Evolutionary conservation across 805 yeast genomes (phyloP).

Genomic region (Zygotorulaspora danielsina): DNA sequence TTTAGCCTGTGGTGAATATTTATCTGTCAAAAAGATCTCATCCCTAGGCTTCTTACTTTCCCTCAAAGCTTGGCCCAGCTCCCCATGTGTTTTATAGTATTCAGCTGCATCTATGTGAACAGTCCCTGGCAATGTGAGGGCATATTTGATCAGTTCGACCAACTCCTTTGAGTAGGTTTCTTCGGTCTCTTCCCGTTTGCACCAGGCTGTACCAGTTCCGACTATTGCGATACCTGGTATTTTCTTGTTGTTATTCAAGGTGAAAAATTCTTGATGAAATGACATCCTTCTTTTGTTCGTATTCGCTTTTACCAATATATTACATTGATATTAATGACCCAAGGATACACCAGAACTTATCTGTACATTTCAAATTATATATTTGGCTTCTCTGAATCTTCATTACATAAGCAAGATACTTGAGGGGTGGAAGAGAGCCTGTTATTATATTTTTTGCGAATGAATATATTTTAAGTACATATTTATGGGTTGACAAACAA

Average conservation of each 20-base stretch:
- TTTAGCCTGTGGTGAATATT: conserved; percentile 36
- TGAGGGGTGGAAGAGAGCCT: no score
- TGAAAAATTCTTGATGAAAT: conserved; percentile 27
- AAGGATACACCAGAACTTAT: no score
- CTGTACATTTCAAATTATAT: no score
- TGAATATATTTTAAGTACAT: no score
- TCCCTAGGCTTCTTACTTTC: conserved; percentile 43
- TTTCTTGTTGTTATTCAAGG: conserved; percentile 37
- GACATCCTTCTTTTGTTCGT: conserved; percentile 11
- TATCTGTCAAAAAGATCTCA: conserved; percentile 53
- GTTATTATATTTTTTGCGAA: no score
- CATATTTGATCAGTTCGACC: conserved; percentile 33
- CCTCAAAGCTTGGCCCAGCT: conserved; percentile 47
- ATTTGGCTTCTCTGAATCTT: no score
- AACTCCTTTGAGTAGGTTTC: conserved; percentile 31
- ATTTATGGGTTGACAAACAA: no score
- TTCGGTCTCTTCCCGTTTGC: conserved; percentile 28
- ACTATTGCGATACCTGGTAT: conserved; percentile 48
- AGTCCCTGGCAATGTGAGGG: conserved; percentile 43
- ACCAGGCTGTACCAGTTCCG: conserved; percentile 62
- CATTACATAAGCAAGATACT: no score
- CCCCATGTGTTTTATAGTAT: conserved; percentile 49
- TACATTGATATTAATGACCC: no score
- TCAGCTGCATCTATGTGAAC: conserved; percentile 60
- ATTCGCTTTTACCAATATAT: no score